Evolutionary conservation across 2,329 filamentous ascomycete species (phyloP).

Genomic region (Calonectria pauciramosa): DNA sequence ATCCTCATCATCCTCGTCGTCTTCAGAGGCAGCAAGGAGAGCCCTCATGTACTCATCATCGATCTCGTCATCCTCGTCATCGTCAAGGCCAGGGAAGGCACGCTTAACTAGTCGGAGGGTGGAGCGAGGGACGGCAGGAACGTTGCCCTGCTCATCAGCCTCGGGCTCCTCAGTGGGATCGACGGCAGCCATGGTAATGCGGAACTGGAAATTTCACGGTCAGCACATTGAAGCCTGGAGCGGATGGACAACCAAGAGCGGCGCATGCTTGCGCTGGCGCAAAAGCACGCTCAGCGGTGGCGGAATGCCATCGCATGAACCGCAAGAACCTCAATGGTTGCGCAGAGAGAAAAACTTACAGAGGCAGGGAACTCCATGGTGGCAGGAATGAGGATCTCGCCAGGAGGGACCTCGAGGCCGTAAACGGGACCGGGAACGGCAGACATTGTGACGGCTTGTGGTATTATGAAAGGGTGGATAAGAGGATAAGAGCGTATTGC

Average conservation of each 20-base stretch:
- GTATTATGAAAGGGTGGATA: constrained; percentile 14
- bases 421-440: constrained; percentile 83
- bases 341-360: constrained; percentile 68
- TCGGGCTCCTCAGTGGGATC: constrained; percentile 86
- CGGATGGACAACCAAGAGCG: not conserved
- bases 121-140: constrained; percentile 77
- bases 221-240: constrained; percentile 20
- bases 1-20: constrained; percentile 67
- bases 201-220: constrained; percentile 74
- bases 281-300: constrained; percentile 5
- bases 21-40: constrained; percentile 64
- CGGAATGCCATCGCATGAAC: not conserved
- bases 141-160: constrained; percentile 72
- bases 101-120: constrained; percentile 93
- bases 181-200: constrained; percentile 98
- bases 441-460: constrained; percentile 62
- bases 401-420: constrained; percentile 90
- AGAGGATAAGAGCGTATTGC: constrained; percentile 8
- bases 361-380: constrained; percentile 84
- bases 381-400: constrained; percentile 85
- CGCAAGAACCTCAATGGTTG: not conserved
- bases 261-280: not conserved
- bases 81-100: constrained; percentile 69
- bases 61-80: constrained; percentile 73
- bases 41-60: constrained; percentile 75